A percentile compares a stretch with the other conserved stretches of the same genome.
phyloP scores from a whole-genome alignment of 1,284 basidiomycete genomes.

The Cryptococcus floricola region DNA sequence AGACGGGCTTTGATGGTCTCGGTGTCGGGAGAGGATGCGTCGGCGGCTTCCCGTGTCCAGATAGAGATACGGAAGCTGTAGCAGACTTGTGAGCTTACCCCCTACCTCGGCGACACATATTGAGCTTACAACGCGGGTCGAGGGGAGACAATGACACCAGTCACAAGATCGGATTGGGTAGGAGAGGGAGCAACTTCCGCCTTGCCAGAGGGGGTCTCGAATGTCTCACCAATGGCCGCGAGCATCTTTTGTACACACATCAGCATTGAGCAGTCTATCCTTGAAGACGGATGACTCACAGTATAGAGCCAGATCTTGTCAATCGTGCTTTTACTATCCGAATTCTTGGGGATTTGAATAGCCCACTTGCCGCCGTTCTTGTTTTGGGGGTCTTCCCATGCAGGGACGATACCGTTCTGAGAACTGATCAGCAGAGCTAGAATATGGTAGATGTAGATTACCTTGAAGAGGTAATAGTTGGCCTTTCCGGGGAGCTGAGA shows the following conservation, averaged over 20 bases:
- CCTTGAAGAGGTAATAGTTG: slow-evolving; percentile 98
- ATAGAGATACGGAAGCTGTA: slow-evolving; percentile 80
- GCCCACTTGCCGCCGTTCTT: slow-evolving; percentile 97
- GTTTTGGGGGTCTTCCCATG: slow-evolving; percentile 95
- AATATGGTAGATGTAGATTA: slow-evolving; percentile 23
- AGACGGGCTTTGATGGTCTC: slow-evolving; percentile 63
- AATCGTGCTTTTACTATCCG: slow-evolving; percentile 73
- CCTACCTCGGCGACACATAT: not conserved
- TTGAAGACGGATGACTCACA: slow-evolving; percentile 52
- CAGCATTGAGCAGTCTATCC: not conserved
- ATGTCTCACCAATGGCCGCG: slow-evolving; percentile 93
- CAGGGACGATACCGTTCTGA: slow-evolving; percentile 88
- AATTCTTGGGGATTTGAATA: slow-evolving; percentile 90
- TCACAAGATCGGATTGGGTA: slow-evolving; percentile 63
- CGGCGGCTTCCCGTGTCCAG: slow-evolving; percentile 85
- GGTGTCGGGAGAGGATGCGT: slow-evolving; percentile 37
- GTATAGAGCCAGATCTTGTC: slow-evolving; percentile 99
- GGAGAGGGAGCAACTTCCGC: slow-evolving; percentile 44
- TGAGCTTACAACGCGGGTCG: slow-evolving; percentile 72
- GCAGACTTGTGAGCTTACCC: not conserved
- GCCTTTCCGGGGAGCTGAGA: slow-evolving; percentile 89
- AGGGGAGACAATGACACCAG: slow-evolving; percentile 91
- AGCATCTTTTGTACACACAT: slow-evolving; percentile 65
- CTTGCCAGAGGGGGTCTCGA: slow-evolving; percentile 65
- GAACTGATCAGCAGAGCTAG: not conserved